Percentiles rank a stretch among this genome's conserved stretches.
These are phyloP conservation scores for Phaseolus coccineus DNA, from an alignment of 331 rosid genomes.

Conservation along the genomic window DNA sequence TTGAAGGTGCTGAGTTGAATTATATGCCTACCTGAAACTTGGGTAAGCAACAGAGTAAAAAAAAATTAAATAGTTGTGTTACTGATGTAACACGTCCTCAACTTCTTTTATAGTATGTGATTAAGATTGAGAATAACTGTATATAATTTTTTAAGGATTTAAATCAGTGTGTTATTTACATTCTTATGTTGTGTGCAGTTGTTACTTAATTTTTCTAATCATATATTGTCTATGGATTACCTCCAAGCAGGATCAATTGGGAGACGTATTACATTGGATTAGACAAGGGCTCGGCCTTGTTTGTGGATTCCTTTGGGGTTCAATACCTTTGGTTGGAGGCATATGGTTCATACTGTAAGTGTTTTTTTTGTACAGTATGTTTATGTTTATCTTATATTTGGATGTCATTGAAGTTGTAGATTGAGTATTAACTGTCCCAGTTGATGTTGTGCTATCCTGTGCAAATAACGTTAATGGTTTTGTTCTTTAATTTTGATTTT, in stretches of 20 bases:
- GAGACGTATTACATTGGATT: conserved; percentile 98
- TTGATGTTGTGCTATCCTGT: conserved; percentile 1
- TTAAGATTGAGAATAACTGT: not conserved
- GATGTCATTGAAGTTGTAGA: not conserved
- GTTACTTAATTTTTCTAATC: not conserved
- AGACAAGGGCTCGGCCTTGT: conserved; percentile 81
- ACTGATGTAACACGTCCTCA: not conserved
- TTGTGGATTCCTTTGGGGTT: conserved; percentile 89
- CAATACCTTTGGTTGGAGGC: conserved; percentile 94
- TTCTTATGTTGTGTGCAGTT: conserved; percentile 3
- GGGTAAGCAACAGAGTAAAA: not conserved
- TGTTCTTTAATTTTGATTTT: not conserved
- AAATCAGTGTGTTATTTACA: not conserved
- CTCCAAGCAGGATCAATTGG: conserved; percentile 81
- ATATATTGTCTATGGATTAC: not conserved
- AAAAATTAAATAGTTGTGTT: not conserved
- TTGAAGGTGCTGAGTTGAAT: conserved; percentile 6
- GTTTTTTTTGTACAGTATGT: not conserved
- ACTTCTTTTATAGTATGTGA: not conserved
- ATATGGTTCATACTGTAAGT: conserved; percentile 95
- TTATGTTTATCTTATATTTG: conserved; percentile 11
- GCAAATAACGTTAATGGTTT: not conserved
- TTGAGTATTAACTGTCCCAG: conserved; percentile 3
- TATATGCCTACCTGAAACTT: not conserved
- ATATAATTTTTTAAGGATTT: not conserved